Percentiles rank a stretch among this genome's conserved stretches.
These are phyloP conservation scores for Eimeria maxima DNA, from an alignment of 169 alveolate species.

Conservation along the genomic window DNA sequence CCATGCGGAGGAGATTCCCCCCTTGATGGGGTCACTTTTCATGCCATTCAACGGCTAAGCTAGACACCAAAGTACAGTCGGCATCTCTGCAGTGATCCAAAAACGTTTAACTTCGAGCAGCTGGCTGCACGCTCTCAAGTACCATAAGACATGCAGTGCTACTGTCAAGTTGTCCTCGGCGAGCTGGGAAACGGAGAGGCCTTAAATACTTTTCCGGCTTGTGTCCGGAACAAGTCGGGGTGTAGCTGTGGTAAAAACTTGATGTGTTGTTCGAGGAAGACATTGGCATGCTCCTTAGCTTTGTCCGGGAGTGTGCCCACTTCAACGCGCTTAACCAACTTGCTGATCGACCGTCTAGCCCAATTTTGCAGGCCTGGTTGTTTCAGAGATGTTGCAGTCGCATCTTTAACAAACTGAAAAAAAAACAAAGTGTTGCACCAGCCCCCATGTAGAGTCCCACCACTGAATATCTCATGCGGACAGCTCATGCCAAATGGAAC, in stretches of 20 bases:
- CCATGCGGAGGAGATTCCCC: background rate
- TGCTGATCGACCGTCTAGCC: slow-evolving; percentile 39
- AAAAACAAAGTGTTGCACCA: background rate
- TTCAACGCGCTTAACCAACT: slow-evolving; percentile 4
- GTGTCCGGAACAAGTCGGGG: slow-evolving; percentile 6
- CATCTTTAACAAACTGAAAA: slow-evolving; percentile 37
- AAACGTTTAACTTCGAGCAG: background rate
- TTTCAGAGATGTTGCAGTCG: background rate
- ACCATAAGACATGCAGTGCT: background rate
- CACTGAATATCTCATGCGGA: background rate
- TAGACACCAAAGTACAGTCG: background rate
- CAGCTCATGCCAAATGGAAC: background rate
- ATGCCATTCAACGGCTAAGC: background rate
- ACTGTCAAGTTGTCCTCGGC: background rate
- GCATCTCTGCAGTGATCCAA: background rate
- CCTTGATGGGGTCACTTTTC: background rate
- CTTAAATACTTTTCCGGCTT: slow-evolving; percentile 9
- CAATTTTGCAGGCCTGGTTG: slow-evolving; percentile 25
- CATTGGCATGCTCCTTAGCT: slow-evolving; percentile 40
- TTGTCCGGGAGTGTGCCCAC: slow-evolving; percentile 25
- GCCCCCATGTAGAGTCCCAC: background rate
- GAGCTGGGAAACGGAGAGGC: background rate
- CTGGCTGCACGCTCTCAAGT: background rate
- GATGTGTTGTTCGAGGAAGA: slow-evolving; percentile 34
- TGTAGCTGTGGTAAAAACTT: background rate